Base-by-base conservation (phyloP, 345 rosid genomes). In the Brassica juncea region DNA sequence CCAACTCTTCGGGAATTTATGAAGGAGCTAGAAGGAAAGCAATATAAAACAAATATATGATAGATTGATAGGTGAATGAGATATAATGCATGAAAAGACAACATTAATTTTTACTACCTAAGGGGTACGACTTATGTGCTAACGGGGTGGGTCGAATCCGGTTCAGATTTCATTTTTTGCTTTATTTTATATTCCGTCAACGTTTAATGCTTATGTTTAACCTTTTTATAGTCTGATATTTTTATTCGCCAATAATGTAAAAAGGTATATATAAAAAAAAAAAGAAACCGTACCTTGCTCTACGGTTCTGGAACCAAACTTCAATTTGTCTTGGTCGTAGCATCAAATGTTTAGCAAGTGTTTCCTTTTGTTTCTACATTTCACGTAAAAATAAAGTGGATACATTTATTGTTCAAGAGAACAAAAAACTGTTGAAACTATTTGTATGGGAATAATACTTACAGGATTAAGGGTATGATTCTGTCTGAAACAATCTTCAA, bases 251-350 rank as follows among this genome's bases (percentile, higher is more conserved):
- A 34, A 49, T 69, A 37, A 71, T 76, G 60, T 70, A 30, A 70
- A n/a, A 25, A 1, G 31, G 42, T 12, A 11, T 31, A 15, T 37
- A 42, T n/a, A 27, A 66, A 35, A 63, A 4, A 55, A 62, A n/a
- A 16, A 19, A 19, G 37, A 68, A 68, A 78, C 3, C 54, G 84
- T 87, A 94, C 99, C 99, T 91, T 88, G 99, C 99, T 89, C 99
- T 89, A 71, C 99, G 97, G 87, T 94, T 94, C 81, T 94, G 99
- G 85, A 94, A 94, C 99, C 99, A 94, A 66, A 94, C 97, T 83
- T 94, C 99, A 47, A 92, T 93, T 82, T 94, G 97, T 76, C 99
- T 84, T 60, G 97, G 92, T 81, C 86, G 84, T 78, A 94, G 90
- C 88, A 88, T 88, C 90, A 94, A 73, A 73, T 89, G 86, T 84